Base-by-base conservation (phyloP, 208 protist species). In the Leishmania arabica region DNA sequence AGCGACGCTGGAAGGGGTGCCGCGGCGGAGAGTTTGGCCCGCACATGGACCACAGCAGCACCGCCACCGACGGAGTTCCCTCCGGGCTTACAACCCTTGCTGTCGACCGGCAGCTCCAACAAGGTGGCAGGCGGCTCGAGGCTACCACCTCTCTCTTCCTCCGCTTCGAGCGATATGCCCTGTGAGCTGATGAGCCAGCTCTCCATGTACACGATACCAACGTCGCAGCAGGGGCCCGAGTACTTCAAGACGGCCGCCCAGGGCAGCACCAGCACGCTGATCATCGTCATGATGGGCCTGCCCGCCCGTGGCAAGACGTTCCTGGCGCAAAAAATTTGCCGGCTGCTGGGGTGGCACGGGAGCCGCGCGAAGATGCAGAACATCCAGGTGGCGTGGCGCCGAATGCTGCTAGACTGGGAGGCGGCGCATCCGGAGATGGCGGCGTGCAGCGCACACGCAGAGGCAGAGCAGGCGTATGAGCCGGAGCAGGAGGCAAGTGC, bases 251-350 rank as follows among this genome's bases (percentile, higher is more conserved):
- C 49, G 4, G 73, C 74, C 21, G 75, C 78, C 37, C 83, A 93
- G 72, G 84, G 89, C 72, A 88, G 88, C 76, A 83, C 81, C 17
- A 84, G 86, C 40, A 90, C 89, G 45, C 84, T 96, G 0, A 86
- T 95, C 76, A 93, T 98, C 70, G 86, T 97, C 77, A 98, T 97
- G 95, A 92, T 98, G 56, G 95, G 95, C 47, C 89, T 98, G 21
- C 95, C 95, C 40, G 95, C 93, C n/a, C 88, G 95, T 1, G 95
- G 95, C 17, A 98, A 98, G 73, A 98, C 95, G 4, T 98, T 97
- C 82, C 75, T 98, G 9, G 95, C 95, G 24, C 93, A 98, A 71
- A 98, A 97, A 78, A 93, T 98, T 24, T 96, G 93, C 77, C 87
- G 95, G 11, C 88, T 96, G 74, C 86, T 97, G 34, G 90, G 90